Evolutionary conservation across 2,329 filamentous ascomycete species (phyloP).

Genomic region (Diplodia seriata): DNA sequence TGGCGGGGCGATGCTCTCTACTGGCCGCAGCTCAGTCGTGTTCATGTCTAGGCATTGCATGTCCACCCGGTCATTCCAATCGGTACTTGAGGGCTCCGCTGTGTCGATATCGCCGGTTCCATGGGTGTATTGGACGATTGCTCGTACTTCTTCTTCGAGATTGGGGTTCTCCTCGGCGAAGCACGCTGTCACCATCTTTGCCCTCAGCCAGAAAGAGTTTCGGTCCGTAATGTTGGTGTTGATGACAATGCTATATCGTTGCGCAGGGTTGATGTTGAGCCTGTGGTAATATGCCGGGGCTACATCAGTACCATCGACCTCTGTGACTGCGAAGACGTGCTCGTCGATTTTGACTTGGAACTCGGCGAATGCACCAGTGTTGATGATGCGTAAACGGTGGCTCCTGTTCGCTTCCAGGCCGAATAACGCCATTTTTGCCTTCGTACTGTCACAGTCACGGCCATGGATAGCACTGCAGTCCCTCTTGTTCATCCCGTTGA

Average conservation of each 20-base stretch:
- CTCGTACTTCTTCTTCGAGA: conserved; percentile 57
- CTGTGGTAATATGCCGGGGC: conserved; percentile 62
- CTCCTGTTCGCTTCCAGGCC: conserved; percentile 58
- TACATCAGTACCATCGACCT: conserved; percentile 71
- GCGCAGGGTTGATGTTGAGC: conserved; percentile 70
- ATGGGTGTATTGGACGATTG: conserved; percentile 56
- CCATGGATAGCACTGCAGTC: conserved; percentile 48
- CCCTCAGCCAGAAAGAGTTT: conserved; percentile 56
- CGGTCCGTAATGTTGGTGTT: conserved; percentile 54
- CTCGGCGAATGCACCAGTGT: conserved; percentile 72
- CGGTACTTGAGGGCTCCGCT: conserved; percentile 50
- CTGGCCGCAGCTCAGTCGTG: conserved; percentile 55
- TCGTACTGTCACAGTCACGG: conserved; percentile 47
- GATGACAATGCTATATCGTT: conserved; percentile 72
- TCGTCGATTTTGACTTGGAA: conserved; percentile 67
- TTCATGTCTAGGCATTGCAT: conserved; percentile 61
- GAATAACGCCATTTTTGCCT: conserved; percentile 42
- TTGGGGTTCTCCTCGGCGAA: conserved; percentile 61
- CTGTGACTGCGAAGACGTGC: conserved; percentile 67
- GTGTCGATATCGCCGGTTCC: too few relatives aligned
- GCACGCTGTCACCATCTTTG: conserved; percentile 66
- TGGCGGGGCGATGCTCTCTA: conserved; percentile 53
- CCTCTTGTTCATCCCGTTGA: conserved; percentile 51
- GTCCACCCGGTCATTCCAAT: conserved; percentile 59
- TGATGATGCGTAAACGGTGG: conserved; percentile 75